Evolutionary conservation across 176 grass and related monocot genomes (phyloP).

Genomic region (Cenchrus americanus): DNA sequence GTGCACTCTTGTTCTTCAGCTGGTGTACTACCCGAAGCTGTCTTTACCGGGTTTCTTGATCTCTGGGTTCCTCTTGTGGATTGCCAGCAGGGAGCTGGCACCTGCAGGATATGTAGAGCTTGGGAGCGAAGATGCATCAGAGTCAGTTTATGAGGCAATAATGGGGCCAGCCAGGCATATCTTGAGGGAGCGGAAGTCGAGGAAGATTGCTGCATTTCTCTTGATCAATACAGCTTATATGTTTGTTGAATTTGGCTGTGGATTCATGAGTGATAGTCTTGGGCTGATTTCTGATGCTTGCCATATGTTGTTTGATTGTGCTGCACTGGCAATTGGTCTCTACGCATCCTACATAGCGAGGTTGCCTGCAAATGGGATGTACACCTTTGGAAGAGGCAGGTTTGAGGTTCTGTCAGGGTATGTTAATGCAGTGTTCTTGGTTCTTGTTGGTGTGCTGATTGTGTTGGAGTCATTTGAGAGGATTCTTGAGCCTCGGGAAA

Average conservation of each 20-base stretch:
- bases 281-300: slow-evolving; percentile 95
- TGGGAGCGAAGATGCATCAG: slow-evolving; percentile 48
- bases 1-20: slow-evolving; percentile 80
- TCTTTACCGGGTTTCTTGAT: slow-evolving; percentile 74
- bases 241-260: slow-evolving; percentile 83
- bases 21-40: slow-evolving; percentile 89
- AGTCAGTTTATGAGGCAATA: slow-evolving; percentile 67
- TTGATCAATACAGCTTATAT: slow-evolving; percentile 91
- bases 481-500: slow-evolving; percentile 93
- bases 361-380: slow-evolving; percentile 83
- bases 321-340: slow-evolving; percentile 83
- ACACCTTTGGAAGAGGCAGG: slow-evolving; percentile 86
- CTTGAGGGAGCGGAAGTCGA: slow-evolving; percentile 77
- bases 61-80: slow-evolving; percentile 78
- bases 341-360: slow-evolving; percentile 91
- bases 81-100: slow-evolving; percentile 63
- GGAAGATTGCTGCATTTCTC: slow-evolving; percentile 91
- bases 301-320: slow-evolving; percentile 98
- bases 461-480: slow-evolving; percentile 93
- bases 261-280: slow-evolving; percentile 98
- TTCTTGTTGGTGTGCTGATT: slow-evolving; percentile 80
- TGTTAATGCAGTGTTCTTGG: slow-evolving; percentile 94
- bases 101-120: slow-evolving; percentile 58
- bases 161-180: slow-evolving; percentile 83
- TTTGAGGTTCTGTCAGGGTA: slow-evolving; percentile 98